A percentile compares a stretch with the other conserved stretches of the same genome.
These are phyloP conservation scores for Cryptosporidium muris DNA, from an alignment of 169 alveolate species.

Conservation along the genomic window DNA sequence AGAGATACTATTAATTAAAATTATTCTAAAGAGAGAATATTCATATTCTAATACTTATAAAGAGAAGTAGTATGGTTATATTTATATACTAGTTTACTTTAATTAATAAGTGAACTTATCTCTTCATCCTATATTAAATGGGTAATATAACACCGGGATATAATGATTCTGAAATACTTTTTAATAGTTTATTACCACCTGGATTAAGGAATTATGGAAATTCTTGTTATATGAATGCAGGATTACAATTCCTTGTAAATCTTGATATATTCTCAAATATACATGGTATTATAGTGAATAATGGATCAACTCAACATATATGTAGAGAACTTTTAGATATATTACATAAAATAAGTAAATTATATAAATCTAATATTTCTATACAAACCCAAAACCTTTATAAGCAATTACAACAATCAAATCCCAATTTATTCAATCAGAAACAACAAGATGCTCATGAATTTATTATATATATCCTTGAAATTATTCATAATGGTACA, in stretches of 20 bases:
- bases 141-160: no score
- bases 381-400: not conserved
- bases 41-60: no score
- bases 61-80: no score
- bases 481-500: constrained; percentile 66
- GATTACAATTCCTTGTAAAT: constrained; percentile 54
- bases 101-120: no score
- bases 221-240: constrained; percentile 74
- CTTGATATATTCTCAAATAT: constrained; percentile 55
- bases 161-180: no score
- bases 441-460: constrained; percentile 66
- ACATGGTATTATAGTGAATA: constrained; percentile 10
- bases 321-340: constrained; percentile 26
- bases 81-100: no score
- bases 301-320: constrained; percentile 32
- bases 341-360: constrained; percentile 6
- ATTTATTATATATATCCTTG: constrained; percentile 49
- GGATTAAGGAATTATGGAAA: constrained; percentile 71
- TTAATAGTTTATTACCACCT: not conserved
- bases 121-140: no score
- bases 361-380: constrained; percentile 1
- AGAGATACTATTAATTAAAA: no score
- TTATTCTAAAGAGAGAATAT: no score
- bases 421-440: constrained; percentile 39
- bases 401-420: constrained; percentile 45